Conservation (phyloP, 2,329 filamentous ascomycete genomes). For the Fusarium chuoi region DNA sequence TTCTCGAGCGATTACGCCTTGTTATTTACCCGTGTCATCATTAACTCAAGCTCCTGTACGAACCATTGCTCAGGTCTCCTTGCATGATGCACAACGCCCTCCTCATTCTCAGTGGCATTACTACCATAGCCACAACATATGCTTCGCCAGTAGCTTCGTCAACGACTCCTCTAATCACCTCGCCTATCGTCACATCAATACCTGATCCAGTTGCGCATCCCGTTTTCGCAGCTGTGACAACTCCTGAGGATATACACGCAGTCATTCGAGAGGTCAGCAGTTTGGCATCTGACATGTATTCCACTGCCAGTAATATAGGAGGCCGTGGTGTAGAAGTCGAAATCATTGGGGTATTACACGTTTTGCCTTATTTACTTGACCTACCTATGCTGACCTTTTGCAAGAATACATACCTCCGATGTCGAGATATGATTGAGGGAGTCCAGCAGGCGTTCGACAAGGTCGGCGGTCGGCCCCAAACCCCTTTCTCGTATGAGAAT, state of each 20-base stretch:
- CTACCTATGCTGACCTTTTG: neutral
- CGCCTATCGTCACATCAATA: neutral
- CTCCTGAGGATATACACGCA: neutral
- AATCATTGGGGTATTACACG: neutral
- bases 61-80: neutral
- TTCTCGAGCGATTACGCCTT: neutral
- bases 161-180: neutral
- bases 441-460: neutral
- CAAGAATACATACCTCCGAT: constrained; percentile 25
- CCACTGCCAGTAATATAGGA: neutral
- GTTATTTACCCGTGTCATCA: neutral
- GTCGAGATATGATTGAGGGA: constrained; percentile 14
- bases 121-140: neutral
- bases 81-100: constrained; percentile 4
- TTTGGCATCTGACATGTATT: constrained; percentile 1
- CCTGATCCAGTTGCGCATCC: neutral
- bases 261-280: neutral
- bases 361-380: neutral
- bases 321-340: constrained; percentile 4
- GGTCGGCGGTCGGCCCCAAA: neutral
- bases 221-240: neutral
- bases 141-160: neutral
- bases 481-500: constrained; percentile 4
- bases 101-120: neutral
- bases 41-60: neutral